These are phyloP conservation scores for Neurospora hispaniola DNA, from an alignment of 495 filamentous ascomycete genomes.

Conservation along the genomic window DNA sequence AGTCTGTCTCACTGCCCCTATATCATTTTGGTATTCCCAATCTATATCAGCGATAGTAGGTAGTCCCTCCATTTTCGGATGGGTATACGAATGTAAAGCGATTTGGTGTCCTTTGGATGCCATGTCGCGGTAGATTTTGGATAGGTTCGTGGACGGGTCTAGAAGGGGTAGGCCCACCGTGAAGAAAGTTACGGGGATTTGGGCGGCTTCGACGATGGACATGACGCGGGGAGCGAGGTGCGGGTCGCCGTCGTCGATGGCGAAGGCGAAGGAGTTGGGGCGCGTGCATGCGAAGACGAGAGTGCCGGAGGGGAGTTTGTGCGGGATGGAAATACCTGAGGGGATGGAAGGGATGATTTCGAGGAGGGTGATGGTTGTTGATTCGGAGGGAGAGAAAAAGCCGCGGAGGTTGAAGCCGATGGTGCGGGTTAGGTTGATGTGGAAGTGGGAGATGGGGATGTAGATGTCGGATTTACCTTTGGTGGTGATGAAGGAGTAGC, in stretches of 20 bases:
- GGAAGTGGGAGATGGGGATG: conserved; percentile 65
- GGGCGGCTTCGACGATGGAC: conserved; percentile 50
- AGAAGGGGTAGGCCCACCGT: conserved; percentile 58
- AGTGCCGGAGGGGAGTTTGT: conserved; percentile 51
- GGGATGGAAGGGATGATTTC: conserved; percentile 54
- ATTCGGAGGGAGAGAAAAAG: conserved; percentile 44
- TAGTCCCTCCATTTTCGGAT: conserved; percentile 64
- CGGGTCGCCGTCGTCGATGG: conserved; percentile 69
- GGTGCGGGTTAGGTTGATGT: conserved; percentile 46
- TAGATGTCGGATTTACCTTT: conserved; percentile 40
- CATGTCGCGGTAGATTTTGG: conserved; percentile 58
- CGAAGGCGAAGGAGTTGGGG: conserved; percentile 68
- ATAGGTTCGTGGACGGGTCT: conserved; percentile 48
- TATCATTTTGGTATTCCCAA: conserved; percentile 56
- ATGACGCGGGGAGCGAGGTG: conserved; percentile 51
- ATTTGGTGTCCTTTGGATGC: conserved; percentile 57
- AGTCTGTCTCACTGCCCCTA: conserved; percentile 42
- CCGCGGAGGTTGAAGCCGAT: conserved; percentile 60
- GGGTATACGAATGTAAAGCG: conserved; percentile 63
- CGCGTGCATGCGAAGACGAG: conserved; percentile 56
- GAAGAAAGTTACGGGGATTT: conserved; percentile 67
- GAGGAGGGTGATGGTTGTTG: conserved; percentile 46
- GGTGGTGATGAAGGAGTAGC: conserved; percentile 36
- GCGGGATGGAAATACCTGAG: conserved; percentile 36
- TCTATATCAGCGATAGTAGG: conserved; percentile 49